Evolutionary conservation across 257 asterid genomes (phyloP).

Genomic region (Cruciata laevipes): DNA sequence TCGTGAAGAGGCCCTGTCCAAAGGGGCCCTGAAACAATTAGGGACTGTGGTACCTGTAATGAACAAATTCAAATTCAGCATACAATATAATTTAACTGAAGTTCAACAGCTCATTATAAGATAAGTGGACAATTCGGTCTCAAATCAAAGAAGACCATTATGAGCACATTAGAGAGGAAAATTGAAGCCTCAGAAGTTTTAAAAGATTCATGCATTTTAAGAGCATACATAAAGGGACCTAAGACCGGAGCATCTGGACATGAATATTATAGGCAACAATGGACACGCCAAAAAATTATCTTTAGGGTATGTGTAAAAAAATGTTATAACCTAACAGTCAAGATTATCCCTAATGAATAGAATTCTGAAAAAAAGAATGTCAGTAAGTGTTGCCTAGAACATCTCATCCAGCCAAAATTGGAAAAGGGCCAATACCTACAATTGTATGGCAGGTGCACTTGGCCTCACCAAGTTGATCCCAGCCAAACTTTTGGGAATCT

Average conservation of each 20-base stretch:
- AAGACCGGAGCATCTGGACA: neutral
- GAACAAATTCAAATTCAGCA: constrained; percentile 2
- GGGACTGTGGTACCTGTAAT: constrained; percentile 59
- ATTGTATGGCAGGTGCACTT: constrained; percentile 57
- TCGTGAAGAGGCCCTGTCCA: constrained; percentile 95
- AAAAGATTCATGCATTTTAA: neutral
- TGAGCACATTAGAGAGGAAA: neutral
- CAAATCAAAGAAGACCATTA: neutral
- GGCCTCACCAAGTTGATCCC: constrained; percentile 63
- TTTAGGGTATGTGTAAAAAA: neutral
- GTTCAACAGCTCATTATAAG: neutral
- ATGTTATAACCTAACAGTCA: neutral
- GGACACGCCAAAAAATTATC: neutral
- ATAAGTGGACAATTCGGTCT: neutral
- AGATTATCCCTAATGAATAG: neutral
- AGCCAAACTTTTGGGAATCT: constrained; percentile 48
- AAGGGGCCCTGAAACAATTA: constrained; percentile 82
- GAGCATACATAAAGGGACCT: neutral
- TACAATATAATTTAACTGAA: neutral
- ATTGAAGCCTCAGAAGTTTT: neutral
- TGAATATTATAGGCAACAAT: neutral
- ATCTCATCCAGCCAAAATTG: neutral
- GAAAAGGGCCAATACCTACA: constrained; percentile 28
- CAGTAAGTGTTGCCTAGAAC: neutral
- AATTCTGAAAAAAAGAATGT: neutral